A percentile compares a stretch with the other conserved stretches of the same genome.
Conservation (phyloP, 1,284 basidiomycete genomes). For the Mycosarcoma mackinlayi region DNA sequence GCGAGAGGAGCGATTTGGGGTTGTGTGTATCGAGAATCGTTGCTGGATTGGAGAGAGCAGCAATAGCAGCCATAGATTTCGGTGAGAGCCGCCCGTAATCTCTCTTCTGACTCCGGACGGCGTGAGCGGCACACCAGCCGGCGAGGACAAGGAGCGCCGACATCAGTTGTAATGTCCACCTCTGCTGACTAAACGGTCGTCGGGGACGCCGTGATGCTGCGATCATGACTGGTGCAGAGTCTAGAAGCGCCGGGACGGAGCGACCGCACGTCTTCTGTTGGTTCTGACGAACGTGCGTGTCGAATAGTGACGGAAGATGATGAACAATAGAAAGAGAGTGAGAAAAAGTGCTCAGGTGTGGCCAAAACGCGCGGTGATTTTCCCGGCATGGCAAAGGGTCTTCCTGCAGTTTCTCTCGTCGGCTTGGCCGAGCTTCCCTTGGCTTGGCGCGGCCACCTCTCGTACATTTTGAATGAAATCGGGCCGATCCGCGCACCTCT, state of each 20-base stretch:
- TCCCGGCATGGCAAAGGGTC: constrained; percentile 1
- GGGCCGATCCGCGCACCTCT: constrained; percentile 2
- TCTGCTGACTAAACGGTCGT: not conserved
- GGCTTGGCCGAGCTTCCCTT: constrained; percentile 8
- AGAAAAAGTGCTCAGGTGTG: not conserved
- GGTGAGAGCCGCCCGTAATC: constrained; percentile 24
- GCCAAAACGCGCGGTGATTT: not conserved
- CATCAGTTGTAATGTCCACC: not conserved
- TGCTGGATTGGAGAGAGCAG: constrained; percentile 41
- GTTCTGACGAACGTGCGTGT: too few relatives aligned
- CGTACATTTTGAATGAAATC: not conserved
- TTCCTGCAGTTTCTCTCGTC: not conserved
- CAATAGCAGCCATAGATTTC: constrained; percentile 10
- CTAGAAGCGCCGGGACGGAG: too few relatives aligned
- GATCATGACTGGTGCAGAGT: constrained; percentile 6
- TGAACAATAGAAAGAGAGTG: too few relatives aligned
- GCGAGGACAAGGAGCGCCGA: not conserved
- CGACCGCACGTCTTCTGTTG: not conserved
- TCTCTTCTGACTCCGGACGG: constrained; percentile 23
- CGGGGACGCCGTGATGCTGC: not conserved
- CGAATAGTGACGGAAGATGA: too few relatives aligned
- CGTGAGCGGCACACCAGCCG: constrained; percentile 13
- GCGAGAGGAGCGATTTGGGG: constrained; percentile 55
- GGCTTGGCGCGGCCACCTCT: not conserved
- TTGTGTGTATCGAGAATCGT: constrained; percentile 40